Base-by-base conservation (phyloP, 2,329 filamentous ascomycete species). In the Alternaria metachromatica region DNA sequence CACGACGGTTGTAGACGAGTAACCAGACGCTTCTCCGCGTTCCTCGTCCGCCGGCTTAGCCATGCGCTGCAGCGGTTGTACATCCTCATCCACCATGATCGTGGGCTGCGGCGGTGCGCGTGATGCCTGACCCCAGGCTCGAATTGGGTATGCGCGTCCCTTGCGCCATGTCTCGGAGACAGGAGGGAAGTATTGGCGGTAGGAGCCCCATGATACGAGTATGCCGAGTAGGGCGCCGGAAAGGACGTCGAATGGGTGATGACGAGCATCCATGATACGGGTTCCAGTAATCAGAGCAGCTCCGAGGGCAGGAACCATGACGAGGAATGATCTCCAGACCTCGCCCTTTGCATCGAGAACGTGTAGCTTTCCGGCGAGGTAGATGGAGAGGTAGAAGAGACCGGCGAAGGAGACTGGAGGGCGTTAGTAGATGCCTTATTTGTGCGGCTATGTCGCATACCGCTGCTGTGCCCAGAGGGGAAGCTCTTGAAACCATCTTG, bases 191-290 rank as follows among this genome's bases (percentile, higher is more conserved):
- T 89, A 89, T 72, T 88, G 87, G 49, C 85, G 82, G 69, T 88
- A 89, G 1, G 86, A 79, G 28, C 82, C 79, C 78, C 81, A 86
- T 9, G 85, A 86, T 43, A 84, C 84, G 30, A 84, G 67, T 18
- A 87, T 80, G 5, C 87, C 87, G 3, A 89, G 77, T 10, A 85
- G 66, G 2, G 84, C 85, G 9, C 87, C 87, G 12, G 83, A 84
- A 44, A 89, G 81, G 28, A 89, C 87, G 67, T 89, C 87, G 73
- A 89, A 88, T 0, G 87, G 86, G 68, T 89, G 87, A 62, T 89
- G 87, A 15, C 87, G 83, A 21, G 86, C 86, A 68, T 89, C 87
- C 87, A 88, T 88, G 60, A 88, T 88, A 48, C 87, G 84, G 13
- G 84, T 85, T 41, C 86, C 84, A 6, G 87, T 85, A 57, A 89